A percentile compares a stretch with the other conserved stretches of the same genome.
These are phyloP conservation scores for Grigorovia yakushimaensis DNA, from an alignment of 805 yeast species.

Conservation along the genomic window DNA sequence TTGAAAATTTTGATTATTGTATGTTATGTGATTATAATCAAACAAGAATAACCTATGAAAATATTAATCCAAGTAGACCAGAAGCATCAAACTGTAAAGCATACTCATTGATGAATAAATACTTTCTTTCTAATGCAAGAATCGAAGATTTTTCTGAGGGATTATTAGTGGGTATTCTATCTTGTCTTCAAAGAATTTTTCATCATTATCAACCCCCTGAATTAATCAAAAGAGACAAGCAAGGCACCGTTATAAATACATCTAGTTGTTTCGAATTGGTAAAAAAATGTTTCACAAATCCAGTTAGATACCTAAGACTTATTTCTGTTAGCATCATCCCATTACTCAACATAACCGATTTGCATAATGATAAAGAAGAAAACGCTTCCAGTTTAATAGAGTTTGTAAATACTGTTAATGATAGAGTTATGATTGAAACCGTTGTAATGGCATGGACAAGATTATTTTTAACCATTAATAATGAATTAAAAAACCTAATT, in stretches of 20 bases:
- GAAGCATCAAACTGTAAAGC: conserved; percentile 13
- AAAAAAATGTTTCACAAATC: conserved; percentile 30
- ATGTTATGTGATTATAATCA: conserved; percentile 15
- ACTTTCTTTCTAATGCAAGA: conserved; percentile 17
- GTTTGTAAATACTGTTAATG: conserved; percentile 29
- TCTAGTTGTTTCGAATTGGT: conserved; percentile 32
- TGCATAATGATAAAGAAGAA: conserved; percentile 32
- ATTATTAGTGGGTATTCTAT: conserved; percentile 36
- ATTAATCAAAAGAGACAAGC: conserved; percentile 11
- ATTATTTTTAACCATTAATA: conserved; percentile 49
- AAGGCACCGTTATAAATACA: not conserved
- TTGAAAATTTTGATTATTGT: conserved; percentile 5
- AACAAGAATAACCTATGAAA: conserved; percentile 6
- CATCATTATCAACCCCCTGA: conserved; percentile 43
- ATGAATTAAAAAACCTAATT: conserved; percentile 58
- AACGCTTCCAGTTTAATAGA: conserved; percentile 38
- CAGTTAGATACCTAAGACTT: conserved; percentile 47
- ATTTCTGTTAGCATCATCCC: conserved; percentile 46
- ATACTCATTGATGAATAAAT: conserved; percentile 21
- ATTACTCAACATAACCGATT: conserved; percentile 33
- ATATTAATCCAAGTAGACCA: conserved; percentile 27
- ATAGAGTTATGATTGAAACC: conserved; percentile 45
- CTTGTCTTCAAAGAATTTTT: conserved; percentile 40
- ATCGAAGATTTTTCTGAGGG: conserved; percentile 19
- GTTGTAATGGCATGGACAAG: conserved; percentile 55